Conservation (phyloP, 2,329 filamentous ascomycete genomes). For the Dothiorella sarmentorum region DNA sequence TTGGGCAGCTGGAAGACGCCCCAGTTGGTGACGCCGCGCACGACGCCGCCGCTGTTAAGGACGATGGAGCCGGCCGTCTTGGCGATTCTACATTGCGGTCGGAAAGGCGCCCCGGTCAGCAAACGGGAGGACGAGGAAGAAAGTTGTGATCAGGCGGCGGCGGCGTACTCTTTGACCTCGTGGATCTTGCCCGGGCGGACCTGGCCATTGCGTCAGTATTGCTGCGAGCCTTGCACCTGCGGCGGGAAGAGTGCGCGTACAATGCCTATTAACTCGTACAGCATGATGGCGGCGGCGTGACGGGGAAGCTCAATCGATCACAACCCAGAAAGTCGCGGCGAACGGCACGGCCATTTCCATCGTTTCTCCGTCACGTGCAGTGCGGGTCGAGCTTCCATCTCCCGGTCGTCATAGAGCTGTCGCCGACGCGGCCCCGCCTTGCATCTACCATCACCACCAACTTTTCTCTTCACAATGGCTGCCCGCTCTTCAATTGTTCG, state of each 20-base stretch:
- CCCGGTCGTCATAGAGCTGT: slow-evolving; percentile 17
- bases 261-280: slow-evolving; percentile 97
- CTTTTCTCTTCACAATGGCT: slow-evolving; percentile 29
- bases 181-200: slow-evolving; percentile 84
- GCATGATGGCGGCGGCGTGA: slow-evolving; percentile 54
- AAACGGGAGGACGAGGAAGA: neutral
- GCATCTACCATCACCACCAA: slow-evolving; percentile 8
- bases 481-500: slow-evolving; percentile 32
- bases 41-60: slow-evolving; percentile 78
- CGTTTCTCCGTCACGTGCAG: slow-evolving; percentile 1
- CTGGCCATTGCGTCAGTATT: slow-evolving; percentile 46
- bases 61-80: slow-evolving; percentile 78
- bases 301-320: neutral
- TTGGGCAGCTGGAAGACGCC: slow-evolving; percentile 84
- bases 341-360: neutral
- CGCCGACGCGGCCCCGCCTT: slow-evolving; percentile 5
- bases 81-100: slow-evolving; percentile 65
- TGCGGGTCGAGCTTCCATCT: slow-evolving; percentile 5
- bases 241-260: slow-evolving; percentile 52
- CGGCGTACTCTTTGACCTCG: slow-evolving; percentile 89
- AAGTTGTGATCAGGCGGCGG: slow-evolving; percentile 22
- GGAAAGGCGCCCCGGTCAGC: neutral
- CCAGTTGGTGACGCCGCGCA: slow-evolving; percentile 94
- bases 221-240: neutral
- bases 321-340: slow-evolving; percentile 4